Percentiles rank a stretch among this genome's conserved stretches.
Evolutionary conservation across 352 stramenopile genomes (phyloP).

Genomic region (Phytophthora pinifolia): DNA sequence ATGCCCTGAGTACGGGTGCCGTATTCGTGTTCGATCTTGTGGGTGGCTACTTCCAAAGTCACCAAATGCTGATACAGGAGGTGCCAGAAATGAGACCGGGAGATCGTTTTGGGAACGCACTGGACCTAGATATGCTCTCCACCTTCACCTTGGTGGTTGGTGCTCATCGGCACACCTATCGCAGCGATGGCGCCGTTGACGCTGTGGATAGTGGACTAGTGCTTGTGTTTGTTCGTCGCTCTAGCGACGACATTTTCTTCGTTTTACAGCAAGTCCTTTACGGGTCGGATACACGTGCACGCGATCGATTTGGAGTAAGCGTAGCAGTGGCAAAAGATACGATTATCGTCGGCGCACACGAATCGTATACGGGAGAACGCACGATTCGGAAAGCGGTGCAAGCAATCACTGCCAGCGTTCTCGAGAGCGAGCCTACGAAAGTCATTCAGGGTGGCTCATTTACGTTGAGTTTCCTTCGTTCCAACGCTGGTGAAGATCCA

Average conservation of each 20-base stretch:
- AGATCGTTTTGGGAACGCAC: slow-evolving; percentile 66
- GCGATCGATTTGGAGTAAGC: slow-evolving; percentile 73
- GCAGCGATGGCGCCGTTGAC: slow-evolving; percentile 24
- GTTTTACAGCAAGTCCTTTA: slow-evolving; percentile 64
- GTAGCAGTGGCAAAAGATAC: slow-evolving; percentile 73
- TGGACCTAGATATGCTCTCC: slow-evolving; percentile 73
- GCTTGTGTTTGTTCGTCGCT: slow-evolving; percentile 56
- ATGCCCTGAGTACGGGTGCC: slow-evolving; percentile 46
- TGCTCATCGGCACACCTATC: slow-evolving; percentile 44
- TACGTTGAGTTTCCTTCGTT: slow-evolving; percentile 42
- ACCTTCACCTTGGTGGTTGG: slow-evolving; percentile 74
- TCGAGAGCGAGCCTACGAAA: slow-evolving; percentile 11
- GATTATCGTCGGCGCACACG: slow-evolving; percentile 68
- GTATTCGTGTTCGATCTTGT: slow-evolving; percentile 80
- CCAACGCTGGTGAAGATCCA: slow-evolving; percentile 18
- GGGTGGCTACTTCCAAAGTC: slow-evolving; percentile 57
- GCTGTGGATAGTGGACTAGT: slow-evolving; percentile 45
- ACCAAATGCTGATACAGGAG: slow-evolving; percentile 59
- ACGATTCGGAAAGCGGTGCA: slow-evolving; percentile 81
- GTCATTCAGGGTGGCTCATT: slow-evolving; percentile 48
- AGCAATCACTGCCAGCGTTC: slow-evolving; percentile 46
- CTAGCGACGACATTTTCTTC: slow-evolving; percentile 65
- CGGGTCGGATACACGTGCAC: slow-evolving; percentile 59
- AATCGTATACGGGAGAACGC: slow-evolving; percentile 44
- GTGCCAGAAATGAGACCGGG: slow-evolving; percentile 46